Conservation (phyloP, 148 eudicot species). For the Cornus florida region DNA sequence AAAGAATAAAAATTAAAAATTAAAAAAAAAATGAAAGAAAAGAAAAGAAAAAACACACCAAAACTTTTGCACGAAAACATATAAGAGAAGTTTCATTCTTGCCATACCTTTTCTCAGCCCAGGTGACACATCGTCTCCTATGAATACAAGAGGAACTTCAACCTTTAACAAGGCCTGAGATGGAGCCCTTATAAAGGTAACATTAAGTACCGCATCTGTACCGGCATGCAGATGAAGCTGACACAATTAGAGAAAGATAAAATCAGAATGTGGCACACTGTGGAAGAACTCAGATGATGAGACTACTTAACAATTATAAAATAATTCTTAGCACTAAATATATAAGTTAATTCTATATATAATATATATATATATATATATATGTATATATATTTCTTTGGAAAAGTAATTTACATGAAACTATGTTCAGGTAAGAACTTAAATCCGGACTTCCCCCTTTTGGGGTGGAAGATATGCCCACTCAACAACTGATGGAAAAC, state of each 20-base stretch:
- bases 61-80: neutral
- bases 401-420: no score
- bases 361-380: no score
- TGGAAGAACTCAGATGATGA: neutral
- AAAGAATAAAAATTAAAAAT: no score
- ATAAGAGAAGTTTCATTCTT: neutral
- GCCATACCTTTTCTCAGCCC: slow-evolving; percentile 82
- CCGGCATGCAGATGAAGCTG: slow-evolving; percentile 89
- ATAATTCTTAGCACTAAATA: neutral
- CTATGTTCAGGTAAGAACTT: no score
- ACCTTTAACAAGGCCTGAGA: slow-evolving; percentile 78
- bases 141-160: slow-evolving; percentile 82
- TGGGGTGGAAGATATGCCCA: no score
- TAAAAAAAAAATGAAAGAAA: no score
- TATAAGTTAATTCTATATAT: no score
- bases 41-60: neutral
- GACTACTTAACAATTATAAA: neutral
- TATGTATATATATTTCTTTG: no score
- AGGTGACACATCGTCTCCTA: slow-evolving; percentile 94
- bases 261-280: neutral
- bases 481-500: neutral
- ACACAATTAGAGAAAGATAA: slow-evolving; percentile 14
- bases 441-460: no score
- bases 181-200: slow-evolving; percentile 94
- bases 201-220: slow-evolving; percentile 75